Base-by-base conservation (phyloP, 139 green algal genomes). In the Haematococcus lacustris region DNA sequence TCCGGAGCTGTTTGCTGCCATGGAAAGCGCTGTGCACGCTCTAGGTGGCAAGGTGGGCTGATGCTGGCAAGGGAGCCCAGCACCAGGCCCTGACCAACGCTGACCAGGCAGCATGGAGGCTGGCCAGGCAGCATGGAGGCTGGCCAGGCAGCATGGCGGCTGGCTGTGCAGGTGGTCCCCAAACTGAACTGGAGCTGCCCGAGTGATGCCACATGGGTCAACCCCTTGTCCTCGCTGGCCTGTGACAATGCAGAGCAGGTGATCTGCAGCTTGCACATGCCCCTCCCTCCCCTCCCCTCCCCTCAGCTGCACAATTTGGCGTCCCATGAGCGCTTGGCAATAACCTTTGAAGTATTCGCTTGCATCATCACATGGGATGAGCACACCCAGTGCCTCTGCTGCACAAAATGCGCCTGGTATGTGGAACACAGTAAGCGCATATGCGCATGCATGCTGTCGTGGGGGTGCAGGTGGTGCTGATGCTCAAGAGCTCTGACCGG, bases 121-220 rank as follows among this genome's bases (percentile, higher is more conserved):
- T 37, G 9, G 57, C 57, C 32, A 5, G 57, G 17, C 25, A 9
- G 57, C 57, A 65, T 65, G 13, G 5, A 5, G 26, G 57, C 23
- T 13, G 9, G 57, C 28, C 17, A 70, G 1, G 57, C 57, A 65
- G 26, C 26, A 32, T 5, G 26, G 57, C 23, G 57, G 9, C 17
- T 30, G 57, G 67, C 0, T 47, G 78, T 53, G 78, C 94, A 71
- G 87, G 91, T 96, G 26, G 70, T 91, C n/a, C 94, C 94, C 43
- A 97, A 97, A 72, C 79, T 97, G 4, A 96, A 92, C 35, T 98
- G 94, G 94, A 95, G 88, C 78, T 85, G 75, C 33, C 94, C 94
- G 2, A 92, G 85, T 25, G 94, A 98, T 57, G 93, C 91, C 28
- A 62, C 80, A 13, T 98, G 94, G 94, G 60, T 98, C 33, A 88